Percentiles rank a stretch among this genome's conserved stretches.
Conservation (phyloP, 495 filamentous ascomycete species). For the Podospora comata region DNA sequence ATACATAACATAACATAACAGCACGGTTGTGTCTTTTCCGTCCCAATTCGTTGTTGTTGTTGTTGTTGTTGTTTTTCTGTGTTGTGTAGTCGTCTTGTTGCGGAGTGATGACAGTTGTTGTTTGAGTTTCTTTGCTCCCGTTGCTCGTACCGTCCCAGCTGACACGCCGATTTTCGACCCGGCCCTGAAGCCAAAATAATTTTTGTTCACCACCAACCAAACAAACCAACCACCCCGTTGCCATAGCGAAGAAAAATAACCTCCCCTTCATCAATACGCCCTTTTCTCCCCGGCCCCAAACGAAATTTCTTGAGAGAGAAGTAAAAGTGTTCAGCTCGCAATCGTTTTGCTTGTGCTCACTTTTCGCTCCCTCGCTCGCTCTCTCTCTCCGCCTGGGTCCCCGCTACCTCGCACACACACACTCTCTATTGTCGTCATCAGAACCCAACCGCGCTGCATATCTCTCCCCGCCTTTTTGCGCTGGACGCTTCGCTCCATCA, state of each 20-base stretch:
- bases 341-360: background rate
- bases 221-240: slow-evolving; percentile 7
- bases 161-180: background rate
- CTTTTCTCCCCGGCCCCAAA: background rate
- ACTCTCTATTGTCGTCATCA: slow-evolving; percentile 8
- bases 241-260: background rate
- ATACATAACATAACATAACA: background rate
- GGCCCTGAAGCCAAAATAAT: too few species aligned
- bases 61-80: background rate
- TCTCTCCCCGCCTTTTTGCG: too few species aligned
- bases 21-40: slow-evolving; percentile 6
- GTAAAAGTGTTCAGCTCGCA: too few species aligned
- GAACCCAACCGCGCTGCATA: too few species aligned
- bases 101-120: slow-evolving; percentile 17
- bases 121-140: slow-evolving; percentile 5
- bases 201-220: slow-evolving; percentile 3
- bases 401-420: background rate
- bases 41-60: slow-evolving; percentile 22
- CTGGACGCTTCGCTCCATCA: too few species aligned
- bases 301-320: too few species aligned
- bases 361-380: background rate
- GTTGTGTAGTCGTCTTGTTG: too few species aligned
- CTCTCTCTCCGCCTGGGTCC: too few species aligned
- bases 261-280: slow-evolving; percentile 1
- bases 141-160: background rate